Conservation (phyloP, 345 rosid genomes). For the Murraya paniculata region DNA sequence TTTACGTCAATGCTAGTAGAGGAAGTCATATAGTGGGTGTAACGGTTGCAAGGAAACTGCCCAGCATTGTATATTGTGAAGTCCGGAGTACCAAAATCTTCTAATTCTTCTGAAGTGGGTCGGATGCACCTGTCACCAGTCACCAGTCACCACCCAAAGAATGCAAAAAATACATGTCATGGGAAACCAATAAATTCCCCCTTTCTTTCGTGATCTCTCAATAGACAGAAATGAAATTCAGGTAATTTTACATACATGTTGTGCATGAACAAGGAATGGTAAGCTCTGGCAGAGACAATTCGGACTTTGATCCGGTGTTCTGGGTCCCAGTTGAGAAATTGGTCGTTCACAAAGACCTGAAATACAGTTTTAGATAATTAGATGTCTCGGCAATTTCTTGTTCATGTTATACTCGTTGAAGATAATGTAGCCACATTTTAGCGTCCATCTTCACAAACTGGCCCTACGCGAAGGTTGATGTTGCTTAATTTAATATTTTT, state of each 20-base stretch:
- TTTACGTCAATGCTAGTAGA: slow-evolving; percentile 93
- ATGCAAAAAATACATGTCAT: background rate
- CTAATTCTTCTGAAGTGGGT: slow-evolving; percentile 90
- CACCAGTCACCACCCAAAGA: slow-evolving; percentile 33
- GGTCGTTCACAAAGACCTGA: slow-evolving; percentile 90
- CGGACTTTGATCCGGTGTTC: slow-evolving; percentile 89
- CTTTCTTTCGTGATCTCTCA: background rate
- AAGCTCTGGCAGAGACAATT: slow-evolving; percentile 94
- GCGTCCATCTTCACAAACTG: background rate
- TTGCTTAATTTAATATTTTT: too few species aligned
- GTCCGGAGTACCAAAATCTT: slow-evolving; percentile 94
- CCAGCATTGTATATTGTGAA: slow-evolving; percentile 99
- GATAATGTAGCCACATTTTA: background rate
- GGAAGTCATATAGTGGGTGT: slow-evolving; percentile 95
- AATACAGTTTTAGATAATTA: background rate
- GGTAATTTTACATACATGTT: slow-evolving; percentile 63
- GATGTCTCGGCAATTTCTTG: background rate
- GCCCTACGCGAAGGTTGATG: background rate
- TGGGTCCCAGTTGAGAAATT: slow-evolving; percentile 91
- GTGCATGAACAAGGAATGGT: slow-evolving; percentile 97
- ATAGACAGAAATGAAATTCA: background rate
- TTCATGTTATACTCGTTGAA: background rate
- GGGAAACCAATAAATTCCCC: background rate
- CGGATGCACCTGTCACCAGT: slow-evolving; percentile 94
- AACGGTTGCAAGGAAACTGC: slow-evolving; percentile 96